Conservation (phyloP, 345 rosid genomes). For the Populus alba region DNA sequence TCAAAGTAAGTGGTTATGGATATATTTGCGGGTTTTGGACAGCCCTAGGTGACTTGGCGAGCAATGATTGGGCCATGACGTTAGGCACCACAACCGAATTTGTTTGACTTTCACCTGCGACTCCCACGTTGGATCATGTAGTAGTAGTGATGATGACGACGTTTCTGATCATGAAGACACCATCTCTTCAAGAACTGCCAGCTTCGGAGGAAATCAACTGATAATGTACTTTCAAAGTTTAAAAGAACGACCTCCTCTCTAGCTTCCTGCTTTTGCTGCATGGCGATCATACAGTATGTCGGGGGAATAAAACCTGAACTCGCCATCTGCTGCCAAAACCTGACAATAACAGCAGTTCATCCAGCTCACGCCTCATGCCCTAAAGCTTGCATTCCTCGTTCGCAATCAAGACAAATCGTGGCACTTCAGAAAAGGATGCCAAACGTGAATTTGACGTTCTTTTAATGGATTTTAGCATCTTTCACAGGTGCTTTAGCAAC, state of each 20-base stretch:
- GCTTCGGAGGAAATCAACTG: background rate
- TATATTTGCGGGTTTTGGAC: too few species aligned
- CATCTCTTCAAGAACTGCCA: too few species aligned
- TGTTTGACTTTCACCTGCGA: background rate
- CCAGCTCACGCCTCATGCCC: background rate
- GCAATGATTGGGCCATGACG: conserved; percentile 1
- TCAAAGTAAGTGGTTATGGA: background rate
- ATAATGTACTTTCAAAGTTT: too few species aligned
- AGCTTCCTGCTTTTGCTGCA: background rate
- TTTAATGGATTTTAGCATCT: background rate
- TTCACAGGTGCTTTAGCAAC: too few species aligned
- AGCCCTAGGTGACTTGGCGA: background rate
- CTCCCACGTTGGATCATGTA: background rate
- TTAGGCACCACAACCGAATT: background rate
- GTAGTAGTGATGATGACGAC: background rate
- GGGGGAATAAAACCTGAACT: background rate
- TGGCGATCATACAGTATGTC: background rate
- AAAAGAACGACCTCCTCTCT: too few species aligned
- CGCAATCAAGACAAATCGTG: background rate
- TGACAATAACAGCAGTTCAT: background rate
- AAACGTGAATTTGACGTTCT: background rate
- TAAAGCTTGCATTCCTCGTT: background rate
- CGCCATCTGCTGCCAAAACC: background rate
- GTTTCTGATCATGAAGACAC: too few species aligned
- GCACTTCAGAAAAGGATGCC: background rate